Conservation (phyloP, 192 early-diverging fungal species). For the Entophlyctis helioformis region DNA sequence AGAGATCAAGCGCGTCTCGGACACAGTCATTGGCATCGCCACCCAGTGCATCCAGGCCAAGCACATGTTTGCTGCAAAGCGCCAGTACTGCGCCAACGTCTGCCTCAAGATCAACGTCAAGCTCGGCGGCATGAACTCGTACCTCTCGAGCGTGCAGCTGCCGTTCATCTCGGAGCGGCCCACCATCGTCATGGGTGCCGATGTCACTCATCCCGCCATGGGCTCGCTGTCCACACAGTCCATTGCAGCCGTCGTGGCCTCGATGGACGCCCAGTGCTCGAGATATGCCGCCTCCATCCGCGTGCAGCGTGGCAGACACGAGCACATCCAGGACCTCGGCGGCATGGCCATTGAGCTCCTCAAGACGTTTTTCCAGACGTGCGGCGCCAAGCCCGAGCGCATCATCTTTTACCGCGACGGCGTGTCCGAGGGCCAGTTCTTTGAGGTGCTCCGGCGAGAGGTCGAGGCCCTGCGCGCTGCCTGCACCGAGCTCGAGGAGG, state of each 20-base stretch:
- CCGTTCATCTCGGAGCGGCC: slow-evolving; percentile 59
- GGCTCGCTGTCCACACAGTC: slow-evolving; percentile 38
- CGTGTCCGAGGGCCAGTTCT: slow-evolving; percentile 80
- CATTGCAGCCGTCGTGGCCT: slow-evolving; percentile 50
- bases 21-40: slow-evolving; percentile 78
- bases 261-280: slow-evolving; percentile 47
- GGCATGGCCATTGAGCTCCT: slow-evolving; percentile 45
- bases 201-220: slow-evolving; percentile 60
- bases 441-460: slow-evolving; percentile 61
- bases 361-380: slow-evolving; percentile 41
- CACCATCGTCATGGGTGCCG: slow-evolving; percentile 82
- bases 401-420: slow-evolving; percentile 61
- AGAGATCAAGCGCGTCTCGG: slow-evolving; percentile 77
- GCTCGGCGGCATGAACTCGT: slow-evolving; percentile 80
- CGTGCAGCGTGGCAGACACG: slow-evolving; percentile 32
- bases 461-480: slow-evolving; percentile 57
- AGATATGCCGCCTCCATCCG: slow-evolving; percentile 41
- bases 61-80: slow-evolving; percentile 59
- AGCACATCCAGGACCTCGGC: slow-evolving; percentile 35
- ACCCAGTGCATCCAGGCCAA: slow-evolving; percentile 86
- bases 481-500: slow-evolving; percentile 44
- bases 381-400: slow-evolving; percentile 40
- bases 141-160: slow-evolving; percentile 41
- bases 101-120: slow-evolving; percentile 91
- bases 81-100: slow-evolving; percentile 93